Evolutionary conservation across 2,329 filamentous ascomycete genomes (phyloP), one percentile per base, ranked within the genome.

Genomic region (Elsinoe perseae): DNA sequence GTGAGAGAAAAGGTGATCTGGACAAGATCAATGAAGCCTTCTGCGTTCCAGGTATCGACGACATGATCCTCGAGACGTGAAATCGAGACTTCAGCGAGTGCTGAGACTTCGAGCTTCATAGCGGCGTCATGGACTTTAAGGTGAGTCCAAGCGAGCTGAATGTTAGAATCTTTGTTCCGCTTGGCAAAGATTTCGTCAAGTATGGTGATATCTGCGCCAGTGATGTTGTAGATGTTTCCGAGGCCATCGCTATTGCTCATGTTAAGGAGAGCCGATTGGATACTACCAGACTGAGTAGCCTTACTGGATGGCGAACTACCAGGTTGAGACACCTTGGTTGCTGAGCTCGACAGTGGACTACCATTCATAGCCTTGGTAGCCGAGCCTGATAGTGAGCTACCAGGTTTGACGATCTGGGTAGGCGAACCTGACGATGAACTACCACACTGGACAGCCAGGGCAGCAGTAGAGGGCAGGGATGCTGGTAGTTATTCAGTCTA

Each of bases 1-100:
- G 14, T 44, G 14, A 56, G 20, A 9, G 27, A 25, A 21, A 58
- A 58, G 12, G 40, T 50, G 40, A 58, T 16, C 16, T 43, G 23
- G 8, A 55, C 23, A 10, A 58, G 40, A 12, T 54, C 56, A 18
- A 52, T 40, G 20, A 58, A 58, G 2, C 56, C 56, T 27, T 54
- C n/a, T 8, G 10, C 4, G 4, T n/a, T 7, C 27, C 40, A 54
- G 3, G 50, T 7, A 32, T 25, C 20, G 16, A 18, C 5, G 18
- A 54, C 20, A 7, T 54, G 38, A 12, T 40, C 7, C 7, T 48
- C 28, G 1, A 58, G 34, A n/a, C 42, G 52, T 9, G 34, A 34
- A n/a, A 50, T 28, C 1, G 50, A 54, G 2, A 21, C 4, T 4
- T 46, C 28, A 4, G 42, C 38, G 16, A 58, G 20, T 21, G 25